Evolutionary conservation across 371 early-diverging fungal genomes (phyloP).

Genomic region (Mucor piriformis): DNA sequence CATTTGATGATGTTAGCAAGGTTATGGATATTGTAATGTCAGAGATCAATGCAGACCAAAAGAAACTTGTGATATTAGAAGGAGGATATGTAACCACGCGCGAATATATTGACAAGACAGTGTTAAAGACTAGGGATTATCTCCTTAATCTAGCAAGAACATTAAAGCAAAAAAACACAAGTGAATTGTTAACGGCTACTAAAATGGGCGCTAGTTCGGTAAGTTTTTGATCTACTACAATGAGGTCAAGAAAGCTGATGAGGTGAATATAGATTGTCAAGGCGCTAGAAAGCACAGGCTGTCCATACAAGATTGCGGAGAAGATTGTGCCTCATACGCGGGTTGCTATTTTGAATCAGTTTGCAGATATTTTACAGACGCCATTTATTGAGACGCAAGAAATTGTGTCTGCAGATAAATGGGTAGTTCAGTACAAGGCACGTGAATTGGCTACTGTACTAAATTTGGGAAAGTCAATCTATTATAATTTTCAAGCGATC

Average conservation of each 20-base stretch:
- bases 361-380: conserved; percentile 21
- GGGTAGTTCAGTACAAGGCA: conserved; percentile 17
- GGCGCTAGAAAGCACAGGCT: conserved; percentile 17
- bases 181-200: not conserved
- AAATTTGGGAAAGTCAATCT: conserved; percentile 20
- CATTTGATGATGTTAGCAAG: conserved; percentile 22
- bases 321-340: conserved; percentile 11
- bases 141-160: conserved; percentile 10
- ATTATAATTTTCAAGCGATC: conserved; percentile 22
- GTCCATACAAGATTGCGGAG: conserved; percentile 16
- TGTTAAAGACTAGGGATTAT: conserved; percentile 11
- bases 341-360: conserved; percentile 7
- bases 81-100: conserved; percentile 18
- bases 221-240: not conserved
- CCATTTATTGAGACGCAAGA: conserved; percentile 20
- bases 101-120: conserved; percentile 24
- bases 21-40: conserved; percentile 19
- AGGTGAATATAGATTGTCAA: conserved; percentile 28
- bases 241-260: not conserved
- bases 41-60: conserved; percentile 9
- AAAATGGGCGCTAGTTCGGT: not conserved
- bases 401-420: conserved; percentile 13
- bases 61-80: conserved; percentile 13
- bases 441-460: conserved; percentile 3
- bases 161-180: conserved; percentile 13